These are phyloP conservation scores for Penicillium sp. DNA, from an alignment of 2,329 filamentous ascomycete species.

Conservation along the genomic window DNA sequence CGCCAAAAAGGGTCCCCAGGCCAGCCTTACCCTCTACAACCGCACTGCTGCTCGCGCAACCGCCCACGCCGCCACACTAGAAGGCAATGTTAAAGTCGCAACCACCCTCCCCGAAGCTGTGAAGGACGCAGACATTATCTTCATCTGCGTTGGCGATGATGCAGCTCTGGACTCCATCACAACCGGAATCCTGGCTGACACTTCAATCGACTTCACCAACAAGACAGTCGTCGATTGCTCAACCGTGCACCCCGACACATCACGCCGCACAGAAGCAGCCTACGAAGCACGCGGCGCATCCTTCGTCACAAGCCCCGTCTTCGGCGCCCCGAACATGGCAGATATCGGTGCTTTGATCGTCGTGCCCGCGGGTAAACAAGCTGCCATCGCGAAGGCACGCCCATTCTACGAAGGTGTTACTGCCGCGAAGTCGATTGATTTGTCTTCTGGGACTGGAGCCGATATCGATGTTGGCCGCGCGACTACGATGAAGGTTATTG, in stretches of 20 bases:
- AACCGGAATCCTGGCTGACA: slow-evolving; percentile 50
- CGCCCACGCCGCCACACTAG: slow-evolving; percentile 63
- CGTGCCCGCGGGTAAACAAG: slow-evolving; percentile 67
- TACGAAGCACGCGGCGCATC: slow-evolving; percentile 60
- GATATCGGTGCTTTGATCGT: slow-evolving; percentile 70
- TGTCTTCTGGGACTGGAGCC: slow-evolving; percentile 41
- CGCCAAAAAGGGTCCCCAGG: slow-evolving; percentile 71
- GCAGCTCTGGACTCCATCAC: slow-evolving; percentile 66
- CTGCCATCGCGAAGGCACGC: slow-evolving; percentile 62
- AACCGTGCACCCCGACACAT: slow-evolving; percentile 81
- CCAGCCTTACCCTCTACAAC: slow-evolving; percentile 75
- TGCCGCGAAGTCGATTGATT: slow-evolving; percentile 37
- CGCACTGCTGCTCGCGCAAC: slow-evolving; percentile 67
- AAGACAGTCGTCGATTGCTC: slow-evolving; percentile 88
- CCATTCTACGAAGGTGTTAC: slow-evolving; percentile 75
- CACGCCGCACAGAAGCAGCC: slow-evolving; percentile 63
- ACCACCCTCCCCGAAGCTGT: slow-evolving; percentile 67
- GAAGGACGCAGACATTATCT: slow-evolving; percentile 71
- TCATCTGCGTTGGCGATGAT: slow-evolving; percentile 79
- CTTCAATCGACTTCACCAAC: slow-evolving; percentile 55
- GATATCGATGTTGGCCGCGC: slow-evolving; percentile 72
- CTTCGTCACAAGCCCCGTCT: slow-evolving; percentile 70
- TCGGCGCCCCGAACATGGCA: slow-evolving; percentile 41
- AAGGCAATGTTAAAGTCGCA: slow-evolving; percentile 60
- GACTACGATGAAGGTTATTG: slow-evolving; percentile 74